Conservation (phyloP, 83 land plant genomes). For the Larix sibirica region DNA sequence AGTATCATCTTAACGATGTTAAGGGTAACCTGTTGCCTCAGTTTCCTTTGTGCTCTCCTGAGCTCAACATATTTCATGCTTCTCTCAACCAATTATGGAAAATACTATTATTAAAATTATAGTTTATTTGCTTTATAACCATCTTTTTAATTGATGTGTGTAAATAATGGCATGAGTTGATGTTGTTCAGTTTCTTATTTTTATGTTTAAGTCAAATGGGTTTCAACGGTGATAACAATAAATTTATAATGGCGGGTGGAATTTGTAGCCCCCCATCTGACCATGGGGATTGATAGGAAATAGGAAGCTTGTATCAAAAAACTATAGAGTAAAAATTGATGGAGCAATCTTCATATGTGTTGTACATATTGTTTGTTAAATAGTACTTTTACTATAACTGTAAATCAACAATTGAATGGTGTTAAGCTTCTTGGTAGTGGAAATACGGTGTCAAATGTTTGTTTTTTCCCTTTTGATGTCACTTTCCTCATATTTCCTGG, state of each 20-base stretch:
- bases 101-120: neutral
- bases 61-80: neutral
- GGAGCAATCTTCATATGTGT: too few species aligned
- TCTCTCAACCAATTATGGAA: neutral
- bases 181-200: neutral
- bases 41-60: conserved; percentile 9
- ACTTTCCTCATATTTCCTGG: too few species aligned
- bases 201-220: neutral
- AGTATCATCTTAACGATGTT: conserved; percentile 38
- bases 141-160: neutral
- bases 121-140: neutral
- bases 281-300: too few species aligned
- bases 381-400: too few species aligned
- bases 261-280: too few species aligned
- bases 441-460: too few species aligned
- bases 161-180: neutral
- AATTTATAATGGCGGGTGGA: neutral
- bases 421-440: too few species aligned
- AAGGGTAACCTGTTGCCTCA: conserved; percentile 26
- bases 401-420: too few species aligned
- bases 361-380: too few species aligned
- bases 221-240: neutral
- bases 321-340: too few species aligned
- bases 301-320: too few species aligned
- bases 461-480: too few species aligned